These are phyloP conservation scores for Metarhizium rileyi DNA, from an alignment of 2,329 filamentous ascomycete genomes.

Conservation along the genomic window DNA sequence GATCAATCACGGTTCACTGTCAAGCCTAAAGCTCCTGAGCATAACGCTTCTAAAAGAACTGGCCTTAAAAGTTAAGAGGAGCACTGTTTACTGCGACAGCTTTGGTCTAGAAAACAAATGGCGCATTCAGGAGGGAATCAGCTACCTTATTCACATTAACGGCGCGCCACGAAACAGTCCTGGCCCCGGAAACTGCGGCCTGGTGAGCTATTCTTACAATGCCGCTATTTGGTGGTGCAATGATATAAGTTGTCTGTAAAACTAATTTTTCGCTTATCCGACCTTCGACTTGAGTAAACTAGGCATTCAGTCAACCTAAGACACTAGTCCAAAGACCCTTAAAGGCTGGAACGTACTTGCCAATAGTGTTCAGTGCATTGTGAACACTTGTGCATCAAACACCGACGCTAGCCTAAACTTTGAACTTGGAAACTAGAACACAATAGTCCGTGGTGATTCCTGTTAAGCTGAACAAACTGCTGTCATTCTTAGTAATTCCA, in stretches of 20 bases:
- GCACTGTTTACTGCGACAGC: neutral
- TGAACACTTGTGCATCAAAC: neutral
- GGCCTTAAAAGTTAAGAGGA: neutral
- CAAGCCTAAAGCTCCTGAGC: slow-evolving; percentile 3
- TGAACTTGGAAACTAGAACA: slow-evolving; percentile 3
- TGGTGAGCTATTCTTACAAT: slow-evolving; percentile 3
- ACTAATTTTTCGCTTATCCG: neutral
- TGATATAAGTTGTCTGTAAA: slow-evolving; percentile 2
- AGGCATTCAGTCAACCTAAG: neutral
- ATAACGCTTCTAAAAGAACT: too few species aligned
- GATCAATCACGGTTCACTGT: slow-evolving; percentile 7
- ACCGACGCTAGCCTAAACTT: neutral
- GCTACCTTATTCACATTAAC: neutral
- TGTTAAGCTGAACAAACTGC: slow-evolving; percentile 1
- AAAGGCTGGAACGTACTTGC: neutral
- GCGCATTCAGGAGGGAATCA: neutral
- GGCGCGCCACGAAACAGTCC: neutral
- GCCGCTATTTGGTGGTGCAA: slow-evolving; percentile 6
- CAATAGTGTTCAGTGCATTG: neutral
- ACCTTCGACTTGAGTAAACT: neutral
- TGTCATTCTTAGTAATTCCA: too few species aligned
- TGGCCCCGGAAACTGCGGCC: slow-evolving; percentile 1
- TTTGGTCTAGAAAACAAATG: neutral
- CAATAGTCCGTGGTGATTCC: slow-evolving; percentile 1
- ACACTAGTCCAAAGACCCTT: neutral